These are phyloP conservation scores for Lachnellula hyalina DNA, from an alignment of 2,329 filamentous ascomycete genomes.

Conservation along the genomic window DNA sequence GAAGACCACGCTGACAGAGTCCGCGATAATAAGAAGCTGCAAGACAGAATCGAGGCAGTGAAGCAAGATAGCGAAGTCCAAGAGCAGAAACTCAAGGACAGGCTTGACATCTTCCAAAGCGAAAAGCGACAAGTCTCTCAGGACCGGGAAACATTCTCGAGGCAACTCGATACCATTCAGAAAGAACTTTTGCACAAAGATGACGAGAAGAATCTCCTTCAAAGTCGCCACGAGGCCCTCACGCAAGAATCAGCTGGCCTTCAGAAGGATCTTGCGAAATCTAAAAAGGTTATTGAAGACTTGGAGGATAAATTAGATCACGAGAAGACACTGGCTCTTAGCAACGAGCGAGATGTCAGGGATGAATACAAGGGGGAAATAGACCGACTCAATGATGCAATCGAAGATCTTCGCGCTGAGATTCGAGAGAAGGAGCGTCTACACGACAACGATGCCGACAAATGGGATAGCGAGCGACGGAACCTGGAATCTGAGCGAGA, in stretches of 20 bases:
- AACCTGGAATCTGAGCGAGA: conserved; percentile 61
- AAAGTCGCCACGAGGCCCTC: conserved; percentile 63
- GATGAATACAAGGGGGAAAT: conserved; percentile 50
- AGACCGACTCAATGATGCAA: conserved; percentile 45
- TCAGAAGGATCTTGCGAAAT: conserved; percentile 54
- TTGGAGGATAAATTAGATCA: conserved; percentile 45
- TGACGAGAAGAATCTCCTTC: conserved; percentile 65
- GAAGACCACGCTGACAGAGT: conserved; percentile 39
- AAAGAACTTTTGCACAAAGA: conserved; percentile 53
- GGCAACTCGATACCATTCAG: conserved; percentile 47
- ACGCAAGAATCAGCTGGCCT: conserved; percentile 61
- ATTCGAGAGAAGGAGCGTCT: conserved; percentile 63
- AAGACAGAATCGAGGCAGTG: conserved; percentile 37
- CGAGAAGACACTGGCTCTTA: conserved; percentile 33
- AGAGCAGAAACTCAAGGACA: conserved; percentile 34
- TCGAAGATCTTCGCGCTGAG: conserved; percentile 52
- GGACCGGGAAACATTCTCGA: conserved; percentile 17
- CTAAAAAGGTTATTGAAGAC: conserved; percentile 39
- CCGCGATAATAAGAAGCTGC: conserved; percentile 35
- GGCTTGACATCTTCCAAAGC: conserved; percentile 34
- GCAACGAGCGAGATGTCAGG: conserved; percentile 56
- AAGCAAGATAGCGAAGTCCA: conserved; percentile 26
- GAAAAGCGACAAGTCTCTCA: conserved; percentile 7
- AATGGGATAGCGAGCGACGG: conserved; percentile 64
- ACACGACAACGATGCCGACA: conserved; percentile 65